phyloP scores from a whole-genome alignment of 164 flowering plant species.

The Piper longum region DNA sequence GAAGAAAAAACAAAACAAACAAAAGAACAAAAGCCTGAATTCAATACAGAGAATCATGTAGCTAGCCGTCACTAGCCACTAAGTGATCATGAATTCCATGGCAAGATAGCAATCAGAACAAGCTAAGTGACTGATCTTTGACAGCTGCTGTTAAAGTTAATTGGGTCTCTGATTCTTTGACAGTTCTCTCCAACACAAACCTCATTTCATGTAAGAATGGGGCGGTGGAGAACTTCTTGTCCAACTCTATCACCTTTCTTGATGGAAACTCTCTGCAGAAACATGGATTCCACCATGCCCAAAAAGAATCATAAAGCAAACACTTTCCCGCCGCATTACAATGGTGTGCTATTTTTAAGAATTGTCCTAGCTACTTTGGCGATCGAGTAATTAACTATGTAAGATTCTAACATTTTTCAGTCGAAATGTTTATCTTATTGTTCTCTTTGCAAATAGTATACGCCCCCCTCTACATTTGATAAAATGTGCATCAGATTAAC shows the following conservation, averaged over 20 bases:
- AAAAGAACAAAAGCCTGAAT: too few species aligned
- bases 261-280: too few species aligned
- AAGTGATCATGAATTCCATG: background rate
- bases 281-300: background rate
- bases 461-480: background rate
- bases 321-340: constrained; percentile 1
- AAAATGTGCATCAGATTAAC: constrained; percentile 7
- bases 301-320: too few species aligned
- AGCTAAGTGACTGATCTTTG: background rate
- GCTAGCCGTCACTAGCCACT: background rate
- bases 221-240: background rate
- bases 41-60: background rate
- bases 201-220: background rate
- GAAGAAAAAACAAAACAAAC: too few species aligned
- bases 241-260: background rate
- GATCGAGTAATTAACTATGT: too few species aligned
- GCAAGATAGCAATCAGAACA: background rate
- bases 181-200: background rate
- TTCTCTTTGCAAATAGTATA: background rate
- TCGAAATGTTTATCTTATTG: background rate
- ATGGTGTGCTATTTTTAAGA: background rate
- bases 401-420: too few species aligned
- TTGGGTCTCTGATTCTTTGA: background rate
- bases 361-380: too few species aligned
- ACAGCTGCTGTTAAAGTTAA: background rate